Evolutionary conservation across 2,329 filamentous ascomycete species (phyloP).

Genomic region (Ophiosphaerella narmari): DNA sequence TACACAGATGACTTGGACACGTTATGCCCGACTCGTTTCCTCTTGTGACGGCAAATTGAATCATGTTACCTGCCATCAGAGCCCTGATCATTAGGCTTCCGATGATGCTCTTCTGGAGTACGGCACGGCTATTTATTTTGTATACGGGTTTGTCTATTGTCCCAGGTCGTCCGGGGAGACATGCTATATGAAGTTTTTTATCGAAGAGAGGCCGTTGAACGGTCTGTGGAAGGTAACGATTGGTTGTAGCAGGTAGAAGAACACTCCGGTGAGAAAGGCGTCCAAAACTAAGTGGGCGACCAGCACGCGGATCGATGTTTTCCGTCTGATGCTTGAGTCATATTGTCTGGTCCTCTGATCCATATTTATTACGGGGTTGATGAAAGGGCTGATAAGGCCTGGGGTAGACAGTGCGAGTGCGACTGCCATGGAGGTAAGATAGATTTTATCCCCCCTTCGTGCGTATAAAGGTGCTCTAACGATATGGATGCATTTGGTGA

Average conservation of each 20-base stretch:
- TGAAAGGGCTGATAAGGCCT: conserved; percentile 30
- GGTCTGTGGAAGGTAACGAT: conserved; percentile 11
- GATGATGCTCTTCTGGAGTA: conserved; percentile 34
- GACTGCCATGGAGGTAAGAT: conserved; percentile 31
- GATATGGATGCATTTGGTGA: conserved; percentile 47
- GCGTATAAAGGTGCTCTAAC: conserved; percentile 37
- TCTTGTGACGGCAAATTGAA: conserved; percentile 34
- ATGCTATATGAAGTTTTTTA: too few species aligned
- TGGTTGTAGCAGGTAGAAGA: conserved; percentile 42
- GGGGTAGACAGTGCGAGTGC: conserved; percentile 24
- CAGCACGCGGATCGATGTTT: conserved; percentile 41
- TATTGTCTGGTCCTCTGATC: conserved; percentile 34
- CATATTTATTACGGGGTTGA: conserved; percentile 37
- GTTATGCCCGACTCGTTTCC: conserved; percentile 46
- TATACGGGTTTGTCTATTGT: conserved; percentile 8
- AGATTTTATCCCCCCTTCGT: conserved; percentile 41
- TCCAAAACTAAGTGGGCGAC: conserved; percentile 44
- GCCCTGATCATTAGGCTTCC: conserved; percentile 42
- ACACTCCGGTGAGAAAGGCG: conserved; percentile 40
- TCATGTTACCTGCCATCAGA: conserved; percentile 45
- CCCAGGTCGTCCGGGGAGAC: too few species aligned
- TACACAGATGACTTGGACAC: conserved; percentile 44
- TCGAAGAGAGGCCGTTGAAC: neutral
- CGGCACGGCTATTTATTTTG: conserved; percentile 23
- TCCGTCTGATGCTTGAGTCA: conserved; percentile 42